Base-by-base conservation (phyloP, 2,329 filamentous ascomycete species). In the Byssoonygena ceratinophila region DNA sequence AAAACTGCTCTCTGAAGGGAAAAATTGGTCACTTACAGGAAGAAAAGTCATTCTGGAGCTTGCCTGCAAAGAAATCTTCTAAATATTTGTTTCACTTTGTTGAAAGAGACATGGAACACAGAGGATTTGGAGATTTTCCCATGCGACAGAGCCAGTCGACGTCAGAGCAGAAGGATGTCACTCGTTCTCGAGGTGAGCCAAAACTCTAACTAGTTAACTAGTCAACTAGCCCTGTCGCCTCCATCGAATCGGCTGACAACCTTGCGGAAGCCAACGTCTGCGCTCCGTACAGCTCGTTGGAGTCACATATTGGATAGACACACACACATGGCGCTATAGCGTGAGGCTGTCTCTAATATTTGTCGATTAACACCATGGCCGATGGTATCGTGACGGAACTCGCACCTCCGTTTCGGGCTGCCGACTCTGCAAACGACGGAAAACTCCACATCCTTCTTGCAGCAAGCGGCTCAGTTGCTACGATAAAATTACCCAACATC, bases 401-500 rank as follows among this genome's bases (percentile, higher is more conserved):
- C 11, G 48, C 27, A 11, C 48, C 48, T 44, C 12, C 22, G 36
- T 44, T 53, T 29, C 40, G 43, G 9, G 55, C 53, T 39, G 53
- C 51, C 16, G 45, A 53, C 6, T 45, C 37, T 31, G 23, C 34
- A 29, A 50, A 54, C 32, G 58, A 59, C 40, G 55, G 57, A 14
- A 59, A 57, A 25, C 41, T 34, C 3, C 58, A 59, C 41, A 34
- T 59, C 14, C 52, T 88, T 14, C 74, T 87, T 39, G 81, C 79
- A 34, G 80, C 81, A 36, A 82, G 77, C 29, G 84, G 84, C 46
- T 84, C 85, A 0, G 87, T 94, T n/a, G 90, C 90, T 12, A 88
- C 86, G 5, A 94, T 95, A 63, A 96, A 96, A 65, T 72, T 88
- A 2, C 81, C 81, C 1, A 72, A 78, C 36, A 87, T 90, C 58